Evolutionary conservation across 352 stramenopile species (phyloP), one percentile per base, ranked within the genome.

Genomic region (Phytophthora agathidicida): DNA sequence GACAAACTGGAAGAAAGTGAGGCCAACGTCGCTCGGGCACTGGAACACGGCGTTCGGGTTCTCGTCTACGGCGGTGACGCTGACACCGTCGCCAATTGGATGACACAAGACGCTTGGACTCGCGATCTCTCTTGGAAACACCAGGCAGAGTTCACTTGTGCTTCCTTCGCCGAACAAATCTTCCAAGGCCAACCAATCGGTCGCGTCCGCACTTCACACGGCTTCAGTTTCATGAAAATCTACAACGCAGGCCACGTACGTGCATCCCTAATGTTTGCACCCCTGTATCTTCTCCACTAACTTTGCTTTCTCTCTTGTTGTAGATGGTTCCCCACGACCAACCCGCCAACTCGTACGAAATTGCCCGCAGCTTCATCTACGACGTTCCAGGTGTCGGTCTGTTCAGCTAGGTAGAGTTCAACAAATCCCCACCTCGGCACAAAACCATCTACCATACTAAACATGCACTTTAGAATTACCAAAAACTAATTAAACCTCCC

Each of bases 251-350:
- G 86, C 22, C 86, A 94, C 52, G 83, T 93, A 77, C 44, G 80
- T 86, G 38, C 1, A 20, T n/a, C 7, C 5, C 8, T 17, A n/a
- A n/a, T n/a, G n/a, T n/a, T n/a, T n/a, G n/a, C n/a, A n/a, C n/a
- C n/a, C n/a, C 28, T 3, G 19, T 38, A 8, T 26, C 1, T 31
- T 17, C 23, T 30, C 11, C 49, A 58, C 58, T 45, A 46, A 27
- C 7, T 31, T 32, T 13, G n/a, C 13, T 32, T 26, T 27, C 32
- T 55, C 3, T 16, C 13, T 49, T 30, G 28, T 6, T 51, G 43
- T 65, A 93, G 85, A 93, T 93, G 85, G 83, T 93, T 23, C 79
- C 83, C 35, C 77, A 78, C 23, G 83, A 93, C 54, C 81, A 94
- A 51, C 85, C 85, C 3, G 57, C 61, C 2, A 60, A 68, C 1